Conservation (phyloP, 225 moss, liverwort and hornwort species). For the Rhytidiadelphus loreus region DNA sequence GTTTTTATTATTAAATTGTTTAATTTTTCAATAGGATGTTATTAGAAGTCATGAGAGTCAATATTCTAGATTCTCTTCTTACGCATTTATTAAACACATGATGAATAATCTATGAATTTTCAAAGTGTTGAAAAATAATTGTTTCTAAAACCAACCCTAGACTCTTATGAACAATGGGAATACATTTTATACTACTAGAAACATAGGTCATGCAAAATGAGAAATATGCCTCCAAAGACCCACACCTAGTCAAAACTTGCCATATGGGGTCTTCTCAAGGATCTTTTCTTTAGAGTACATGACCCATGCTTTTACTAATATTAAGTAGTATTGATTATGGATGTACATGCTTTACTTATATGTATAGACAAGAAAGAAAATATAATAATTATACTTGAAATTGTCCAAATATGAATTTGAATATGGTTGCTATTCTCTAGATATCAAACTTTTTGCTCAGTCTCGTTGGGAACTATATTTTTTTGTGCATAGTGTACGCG, state of each 20-base stretch:
- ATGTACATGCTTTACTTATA: background rate
- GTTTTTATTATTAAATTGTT: background rate
- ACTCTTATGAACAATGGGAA: background rate
- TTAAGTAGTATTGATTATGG: background rate
- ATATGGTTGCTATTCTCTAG: background rate
- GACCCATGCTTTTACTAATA: background rate
- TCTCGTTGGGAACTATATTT: background rate
- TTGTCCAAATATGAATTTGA: background rate
- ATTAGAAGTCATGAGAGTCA: background rate
- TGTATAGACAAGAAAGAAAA: background rate
- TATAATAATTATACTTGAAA: too few relatives aligned
- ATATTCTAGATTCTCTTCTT: background rate
- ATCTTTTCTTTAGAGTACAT: background rate
- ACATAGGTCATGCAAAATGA: accelerated
- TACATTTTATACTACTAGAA: background rate
- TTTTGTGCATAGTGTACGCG: background rate
- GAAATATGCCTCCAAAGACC: background rate
- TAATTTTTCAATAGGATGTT: background rate
- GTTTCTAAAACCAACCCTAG: background rate
- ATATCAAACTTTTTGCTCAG: background rate
- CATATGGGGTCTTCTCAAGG: accelerated
- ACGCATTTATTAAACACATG: background rate
- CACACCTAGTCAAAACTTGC: background rate
- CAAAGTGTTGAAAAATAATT: accelerated
- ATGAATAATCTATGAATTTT: background rate